These are phyloP conservation scores for Hericium coralloides DNA, from an alignment of 768 basidiomycete genomes.

Conservation along the genomic window DNA sequence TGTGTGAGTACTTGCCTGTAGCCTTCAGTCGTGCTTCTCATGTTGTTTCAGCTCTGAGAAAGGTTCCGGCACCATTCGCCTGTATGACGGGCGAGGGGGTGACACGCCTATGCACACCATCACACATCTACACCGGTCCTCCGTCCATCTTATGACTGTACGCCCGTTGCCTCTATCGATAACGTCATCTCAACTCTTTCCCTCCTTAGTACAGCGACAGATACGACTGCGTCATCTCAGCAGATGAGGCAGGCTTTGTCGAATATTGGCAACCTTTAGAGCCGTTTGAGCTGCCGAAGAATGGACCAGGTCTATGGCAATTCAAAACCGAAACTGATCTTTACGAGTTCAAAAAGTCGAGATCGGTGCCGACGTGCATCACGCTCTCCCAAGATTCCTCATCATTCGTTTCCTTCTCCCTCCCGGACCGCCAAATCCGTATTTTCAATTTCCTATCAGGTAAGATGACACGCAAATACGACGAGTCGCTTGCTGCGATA, in stretches of 20 bases:
- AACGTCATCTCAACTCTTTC: neutral
- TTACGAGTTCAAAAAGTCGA: constrained; percentile 98
- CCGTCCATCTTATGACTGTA: constrained; percentile 85
- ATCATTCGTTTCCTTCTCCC: constrained; percentile 88
- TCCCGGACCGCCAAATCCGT: constrained; percentile 90
- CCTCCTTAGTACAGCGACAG: constrained; percentile 71
- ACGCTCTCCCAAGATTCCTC: constrained; percentile 85
- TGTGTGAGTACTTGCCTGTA: constrained; percentile 44
- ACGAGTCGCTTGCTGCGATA: constrained; percentile 86
- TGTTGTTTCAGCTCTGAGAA: constrained; percentile 61
- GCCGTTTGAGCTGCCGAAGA: constrained; percentile 78
- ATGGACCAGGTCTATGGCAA: constrained; percentile 74
- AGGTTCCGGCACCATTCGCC: constrained; percentile 60
- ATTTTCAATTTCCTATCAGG: constrained; percentile 88
- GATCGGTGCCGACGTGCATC: constrained; percentile 86
- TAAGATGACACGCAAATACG: constrained; percentile 87
- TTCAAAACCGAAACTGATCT: constrained; percentile 89
- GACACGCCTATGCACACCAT: constrained; percentile 70
- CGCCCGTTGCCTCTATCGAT: neutral
- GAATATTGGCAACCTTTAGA: constrained; percentile 95
- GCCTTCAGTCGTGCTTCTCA: constrained; percentile 4
- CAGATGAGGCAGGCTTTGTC: constrained; percentile 89
- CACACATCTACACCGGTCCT: constrained; percentile 72
- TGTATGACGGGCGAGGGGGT: constrained; percentile 90
- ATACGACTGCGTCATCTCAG: constrained; percentile 88